Evolutionary conservation across 2,329 filamentous ascomycete genomes (phyloP).

Genomic region (Aspergillus awamori): DNA sequence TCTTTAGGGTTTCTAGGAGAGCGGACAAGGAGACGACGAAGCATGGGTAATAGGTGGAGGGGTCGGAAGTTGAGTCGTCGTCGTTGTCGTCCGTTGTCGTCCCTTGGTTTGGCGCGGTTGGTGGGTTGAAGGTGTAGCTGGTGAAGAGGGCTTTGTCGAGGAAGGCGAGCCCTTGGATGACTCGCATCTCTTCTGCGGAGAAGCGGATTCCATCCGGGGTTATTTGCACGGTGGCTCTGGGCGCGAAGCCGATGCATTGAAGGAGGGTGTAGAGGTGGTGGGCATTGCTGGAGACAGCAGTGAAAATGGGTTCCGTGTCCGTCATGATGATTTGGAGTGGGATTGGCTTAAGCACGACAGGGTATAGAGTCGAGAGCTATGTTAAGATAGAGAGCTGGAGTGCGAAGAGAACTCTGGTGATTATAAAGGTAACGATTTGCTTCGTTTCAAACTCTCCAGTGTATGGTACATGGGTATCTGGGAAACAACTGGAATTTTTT

Average conservation of each 20-base stretch:
- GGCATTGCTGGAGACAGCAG: constrained; percentile 63
- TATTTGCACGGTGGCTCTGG: constrained; percentile 70
- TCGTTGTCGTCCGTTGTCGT: constrained; percentile 24
- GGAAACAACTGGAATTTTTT: constrained; percentile 37
- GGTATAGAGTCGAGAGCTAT: constrained; percentile 18
- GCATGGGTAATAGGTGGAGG: constrained; percentile 55
- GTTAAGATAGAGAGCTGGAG: constrained; percentile 20
- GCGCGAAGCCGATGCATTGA: constrained; percentile 63
- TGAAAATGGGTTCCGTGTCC: constrained; percentile 53
- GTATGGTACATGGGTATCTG: constrained; percentile 38
- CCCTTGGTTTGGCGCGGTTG: constrained; percentile 24
- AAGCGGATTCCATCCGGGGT: constrained; percentile 84
- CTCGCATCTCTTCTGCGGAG: constrained; percentile 81
- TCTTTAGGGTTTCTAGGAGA: constrained; percentile 90
- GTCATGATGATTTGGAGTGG: constrained; percentile 18
- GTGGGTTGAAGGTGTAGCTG: constrained; percentile 71
- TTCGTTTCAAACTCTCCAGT: constrained; percentile 31
- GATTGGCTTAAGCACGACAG: constrained; percentile 11
- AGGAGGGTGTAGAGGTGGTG: constrained; percentile 63
- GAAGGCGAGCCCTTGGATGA: constrained; percentile 89
- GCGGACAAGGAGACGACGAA: constrained; percentile 89
- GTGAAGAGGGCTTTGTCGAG: constrained; percentile 89
- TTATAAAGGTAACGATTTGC: constrained; percentile 36
- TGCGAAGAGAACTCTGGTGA: constrained; percentile 27
- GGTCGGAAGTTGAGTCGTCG: constrained; percentile 42